Base-by-base conservation (phyloP, 2,329 filamentous ascomycete species). In the Coniella vitis region DNA sequence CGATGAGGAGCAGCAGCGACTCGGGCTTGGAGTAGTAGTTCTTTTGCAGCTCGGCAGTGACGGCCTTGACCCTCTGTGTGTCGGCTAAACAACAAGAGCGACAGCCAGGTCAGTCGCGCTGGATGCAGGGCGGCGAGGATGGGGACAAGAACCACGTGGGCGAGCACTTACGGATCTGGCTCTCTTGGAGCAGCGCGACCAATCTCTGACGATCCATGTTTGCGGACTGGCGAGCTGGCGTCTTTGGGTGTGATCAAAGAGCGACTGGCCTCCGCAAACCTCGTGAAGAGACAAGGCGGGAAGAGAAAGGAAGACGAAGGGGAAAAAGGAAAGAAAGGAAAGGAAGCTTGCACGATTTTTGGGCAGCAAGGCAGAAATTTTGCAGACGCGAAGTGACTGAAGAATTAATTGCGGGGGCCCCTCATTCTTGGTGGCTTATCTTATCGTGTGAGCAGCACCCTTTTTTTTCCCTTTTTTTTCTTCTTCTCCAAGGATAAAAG, bases 21-120 rank as follows among this genome's bases (percentile, higher is more conserved):
- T 90, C 81, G 35, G 91, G 86, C 58, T 89, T 81, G 61, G 82
- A 84, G 74, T 95, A 97, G 76, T 88, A 97, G 70, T 87, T 87
- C 69, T 94, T 93, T 70, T 95, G 90, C 53, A 97, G 81, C 61
- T 90, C 83, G 51, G 86, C 82, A 16, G 91, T 98, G 55, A 90
- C 89, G 57, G 86, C 82, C 79, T 96, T 94, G 68, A 95, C 84
- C 69, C 84, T 83, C 59, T 87, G 83, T 57, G 90, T 95, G 70
- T 95, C 85, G 64, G 93, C 90, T 95, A 46, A 56, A 49, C 54
- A 56, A 32, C 50, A 54, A 34, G 51, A 21, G 59, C 39, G 55
- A 54, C 39, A 54, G 66, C 72, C 57, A 74, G 32, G 13, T 35
- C 10, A 9, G 21, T n/a, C 7, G 35, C 9, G 13, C n/a, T 21